Evolutionary conservation across 139 green algal genomes (phyloP).

Genomic region (Micractinium conductrix): DNA sequence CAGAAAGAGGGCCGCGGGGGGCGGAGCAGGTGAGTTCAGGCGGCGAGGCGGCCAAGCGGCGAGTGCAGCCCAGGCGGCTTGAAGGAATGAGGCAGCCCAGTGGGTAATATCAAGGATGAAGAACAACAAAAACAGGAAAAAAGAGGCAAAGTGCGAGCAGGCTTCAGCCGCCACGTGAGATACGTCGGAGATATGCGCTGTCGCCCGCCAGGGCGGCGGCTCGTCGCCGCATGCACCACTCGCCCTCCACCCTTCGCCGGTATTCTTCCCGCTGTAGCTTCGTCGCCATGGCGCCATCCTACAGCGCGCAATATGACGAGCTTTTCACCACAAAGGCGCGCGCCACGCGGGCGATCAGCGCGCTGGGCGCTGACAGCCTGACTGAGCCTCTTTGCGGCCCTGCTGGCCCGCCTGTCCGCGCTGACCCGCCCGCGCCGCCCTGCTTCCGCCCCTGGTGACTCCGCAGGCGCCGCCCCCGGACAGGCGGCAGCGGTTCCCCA

Average conservation of each 20-base stretch:
- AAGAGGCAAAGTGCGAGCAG: too few relatives aligned
- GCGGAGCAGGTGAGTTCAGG: too few relatives aligned
- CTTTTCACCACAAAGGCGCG: conserved; percentile 1
- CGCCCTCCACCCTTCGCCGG: neutral
- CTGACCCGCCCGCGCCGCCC: neutral
- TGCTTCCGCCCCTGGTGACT: too few relatives aligned
- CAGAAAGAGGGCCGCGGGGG: too few relatives aligned
- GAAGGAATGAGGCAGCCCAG: too few relatives aligned
- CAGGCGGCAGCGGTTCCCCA: conserved; percentile 68
- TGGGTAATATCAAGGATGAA: too few relatives aligned
- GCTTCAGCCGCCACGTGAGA: too few relatives aligned
- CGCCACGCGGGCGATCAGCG: neutral
- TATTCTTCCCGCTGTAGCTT: neutral
- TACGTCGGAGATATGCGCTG: too few relatives aligned
- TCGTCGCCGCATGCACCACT: neutral
- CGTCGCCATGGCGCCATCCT: neutral
- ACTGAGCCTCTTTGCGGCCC: neutral
- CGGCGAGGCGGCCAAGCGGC: too few relatives aligned
- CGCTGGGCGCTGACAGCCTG: neutral
- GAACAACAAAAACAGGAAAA: too few relatives aligned
- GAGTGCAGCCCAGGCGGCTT: too few relatives aligned
- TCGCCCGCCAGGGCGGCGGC: too few relatives aligned
- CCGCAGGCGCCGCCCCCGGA: conserved; percentile 47
- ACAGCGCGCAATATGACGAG: conserved; percentile 30
- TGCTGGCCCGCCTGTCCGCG: neutral